Base-by-base conservation (phyloP, 108 stramenopile genomes). In the Conticribra weissflogii region DNA sequence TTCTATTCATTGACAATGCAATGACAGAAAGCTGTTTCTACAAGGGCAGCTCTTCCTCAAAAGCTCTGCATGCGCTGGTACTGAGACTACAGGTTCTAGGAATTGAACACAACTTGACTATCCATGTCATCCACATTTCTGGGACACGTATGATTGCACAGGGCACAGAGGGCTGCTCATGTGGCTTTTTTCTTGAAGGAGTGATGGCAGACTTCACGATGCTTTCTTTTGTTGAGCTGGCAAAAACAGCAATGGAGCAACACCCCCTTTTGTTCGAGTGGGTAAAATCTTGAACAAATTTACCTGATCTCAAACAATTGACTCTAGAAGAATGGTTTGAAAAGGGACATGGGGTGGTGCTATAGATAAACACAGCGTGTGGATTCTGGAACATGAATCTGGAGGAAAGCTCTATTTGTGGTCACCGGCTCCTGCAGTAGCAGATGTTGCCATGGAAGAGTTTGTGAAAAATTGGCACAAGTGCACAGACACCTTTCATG, bases 91-190 rank as follows among this genome's bases (percentile, higher is more conserved):
- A 36, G 0, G 45, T 33, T 15, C 21, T 78, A 16, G 63, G 65
- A 18, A 28, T 78, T 45, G 31, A 18, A 29, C 44, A 51, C 5
- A 32, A 45, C 4, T 14, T 71, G 34, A 66, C 30, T 0, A 18
- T 71, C 0, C 70, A 71, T 54, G 0, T 78, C 0, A 28, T 78
- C 12, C 69, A 78, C 33, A 49, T 71, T 0, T 47, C 76, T 0
- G 76, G 76, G 3, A 48, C 18, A 16, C 33, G 69, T 15, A 71
- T 78, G 70, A 78, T 71, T 27, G 76, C 63, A 25, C 71, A 72
- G 12, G 76, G 76, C 0, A 77, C 63, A 0, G 76, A 77, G 33
- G 76, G 76, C 16, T 63, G 61, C 30, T 64, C 70, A 0, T 24
- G 63, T 0, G 76, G 76, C 22, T 24, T 25, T n/a, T n/a, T 76